Evolutionary conservation across 306 rosid genomes (phyloP).

Genomic region (barrel medic (Medicago truncatula)): DNA sequence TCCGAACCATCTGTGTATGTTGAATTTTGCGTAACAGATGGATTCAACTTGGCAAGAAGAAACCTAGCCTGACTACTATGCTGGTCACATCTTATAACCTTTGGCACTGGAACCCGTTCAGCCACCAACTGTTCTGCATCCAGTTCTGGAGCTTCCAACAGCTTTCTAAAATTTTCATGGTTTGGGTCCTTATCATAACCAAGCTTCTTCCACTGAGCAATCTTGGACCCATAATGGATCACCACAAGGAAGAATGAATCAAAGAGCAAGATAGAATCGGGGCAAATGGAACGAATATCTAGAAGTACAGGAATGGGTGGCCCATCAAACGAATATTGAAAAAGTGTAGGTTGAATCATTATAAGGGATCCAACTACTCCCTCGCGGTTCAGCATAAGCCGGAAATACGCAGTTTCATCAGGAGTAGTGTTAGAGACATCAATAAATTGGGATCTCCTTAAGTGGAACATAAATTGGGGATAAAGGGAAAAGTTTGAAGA

Average conservation of each 20-base stretch:
- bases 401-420: conserved; percentile 84
- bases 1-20: conserved; percentile 79
- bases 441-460: conserved; percentile 88
- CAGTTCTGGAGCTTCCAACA: conserved; percentile 80
- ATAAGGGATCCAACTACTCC: conserved; percentile 85
- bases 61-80: conserved; percentile 92
- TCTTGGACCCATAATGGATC: conserved; percentile 82
- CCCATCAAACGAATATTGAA: conserved; percentile 84
- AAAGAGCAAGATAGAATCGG: conserved; percentile 83
- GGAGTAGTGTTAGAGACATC: conserved; percentile 76
- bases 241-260: conserved; percentile 90
- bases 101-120: conserved; percentile 80
- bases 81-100: conserved; percentile 81
- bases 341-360: conserved; percentile 94
- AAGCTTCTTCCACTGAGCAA: conserved; percentile 85
- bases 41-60: conserved; percentile 94
- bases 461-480: conserved; percentile 91
- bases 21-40: conserved; percentile 86
- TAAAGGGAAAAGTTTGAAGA: conserved; percentile 83
- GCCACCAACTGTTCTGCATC: conserved; percentile 78
- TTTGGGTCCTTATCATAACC: conserved; percentile 82
- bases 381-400: conserved; percentile 77
- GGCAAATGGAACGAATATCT: conserved; percentile 75
- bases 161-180: conserved; percentile 81
- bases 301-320: conserved; percentile 89